Evolutionary conservation across 129 eudicot species (phyloP), one percentile per base, ranked within the genome.

Genomic region (Calendula officinalis): DNA sequence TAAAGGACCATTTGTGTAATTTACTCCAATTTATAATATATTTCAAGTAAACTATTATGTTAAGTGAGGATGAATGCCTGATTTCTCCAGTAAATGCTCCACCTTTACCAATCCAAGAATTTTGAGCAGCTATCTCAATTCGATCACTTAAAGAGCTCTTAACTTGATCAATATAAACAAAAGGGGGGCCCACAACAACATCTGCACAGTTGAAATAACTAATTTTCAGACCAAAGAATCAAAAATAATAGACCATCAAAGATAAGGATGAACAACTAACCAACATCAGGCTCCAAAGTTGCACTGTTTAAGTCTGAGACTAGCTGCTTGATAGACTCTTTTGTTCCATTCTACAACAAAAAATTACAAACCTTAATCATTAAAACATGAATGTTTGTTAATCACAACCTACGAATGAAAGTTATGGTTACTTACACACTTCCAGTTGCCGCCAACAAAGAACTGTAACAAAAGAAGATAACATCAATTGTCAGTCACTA

Each of bases 361-460:
- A 40, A 16, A 45, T 37, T 63, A 47, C 37, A 74, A 22, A 65
- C 67, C 67, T 12, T 60, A 27, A 42, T 61, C 60, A 62, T 46
- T 30, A 57, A 11, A 81, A 48, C 9, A 57, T 33, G 4, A 7
- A 57, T 13, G 47, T 14, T 36, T 53, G 5, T 52, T n/a, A 55
- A 22, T 22, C 30, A 22, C 30, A 22, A 22, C 30, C 30, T 22
- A 22, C 2, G 30, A 68, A 38, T 44, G 32, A 51, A 53, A 32
- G 32, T 56, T 11, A 62, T 7, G 42, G 57, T 57, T 70, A 81
- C 96, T 88, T 92, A 92, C 98, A 81, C 98, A 91, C 75, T 91
- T 91, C 98, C 98, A 88, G 83, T 91, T 91, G 76, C 98, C 98
- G 8, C 98, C 96, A 71, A 91, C 96, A 61, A 91, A 91, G 91